Conservation (phyloP, 73 alveolate species). For the Paramecium primaurelia region DNA sequence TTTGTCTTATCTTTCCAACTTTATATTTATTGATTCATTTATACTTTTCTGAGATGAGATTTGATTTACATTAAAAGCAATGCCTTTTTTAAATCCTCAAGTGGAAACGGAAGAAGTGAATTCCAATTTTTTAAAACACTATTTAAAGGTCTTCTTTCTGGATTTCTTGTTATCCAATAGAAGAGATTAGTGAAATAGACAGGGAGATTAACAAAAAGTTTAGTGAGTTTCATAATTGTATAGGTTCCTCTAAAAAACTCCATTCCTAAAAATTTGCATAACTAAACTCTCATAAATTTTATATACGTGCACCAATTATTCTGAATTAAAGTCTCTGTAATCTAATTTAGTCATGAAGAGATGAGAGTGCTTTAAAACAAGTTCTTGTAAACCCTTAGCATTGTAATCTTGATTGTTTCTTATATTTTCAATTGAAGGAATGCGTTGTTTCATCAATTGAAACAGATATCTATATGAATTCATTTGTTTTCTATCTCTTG, state of each 20-base stretch:
- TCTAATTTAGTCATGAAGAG: background rate
- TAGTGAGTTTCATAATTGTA: constrained; percentile 44
- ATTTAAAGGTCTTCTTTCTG: background rate
- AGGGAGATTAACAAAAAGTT: constrained; percentile 45
- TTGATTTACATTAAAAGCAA: constrained; percentile 41
- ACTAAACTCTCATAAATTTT: background rate
- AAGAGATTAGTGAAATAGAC: constrained; percentile 35
- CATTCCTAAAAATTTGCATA: constrained; percentile 60
- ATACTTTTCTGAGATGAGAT: constrained; percentile 12
- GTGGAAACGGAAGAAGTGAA: constrained; percentile 34
- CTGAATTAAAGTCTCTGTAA: constrained; percentile 44
- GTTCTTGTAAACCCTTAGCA: constrained; percentile 27
- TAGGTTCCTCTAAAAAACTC: constrained; percentile 61
- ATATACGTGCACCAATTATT: constrained; percentile 44
- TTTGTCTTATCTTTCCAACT: constrained; percentile 25
- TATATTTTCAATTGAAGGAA: constrained; percentile 44
- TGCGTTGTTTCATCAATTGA: constrained; percentile 28
- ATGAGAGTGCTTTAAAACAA: constrained; percentile 30
- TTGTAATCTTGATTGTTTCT: constrained; percentile 49
- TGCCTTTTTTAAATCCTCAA: constrained; percentile 41
- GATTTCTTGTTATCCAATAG: constrained; percentile 30
- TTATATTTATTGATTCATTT: background rate
- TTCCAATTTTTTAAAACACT: constrained; percentile 50
- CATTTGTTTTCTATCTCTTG: constrained; percentile 50
- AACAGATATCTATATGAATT: constrained; percentile 38